These are phyloP conservation scores for Penicillium sp. DNA, from an alignment of 2,329 filamentous ascomycete species.

Conservation along the genomic window DNA sequence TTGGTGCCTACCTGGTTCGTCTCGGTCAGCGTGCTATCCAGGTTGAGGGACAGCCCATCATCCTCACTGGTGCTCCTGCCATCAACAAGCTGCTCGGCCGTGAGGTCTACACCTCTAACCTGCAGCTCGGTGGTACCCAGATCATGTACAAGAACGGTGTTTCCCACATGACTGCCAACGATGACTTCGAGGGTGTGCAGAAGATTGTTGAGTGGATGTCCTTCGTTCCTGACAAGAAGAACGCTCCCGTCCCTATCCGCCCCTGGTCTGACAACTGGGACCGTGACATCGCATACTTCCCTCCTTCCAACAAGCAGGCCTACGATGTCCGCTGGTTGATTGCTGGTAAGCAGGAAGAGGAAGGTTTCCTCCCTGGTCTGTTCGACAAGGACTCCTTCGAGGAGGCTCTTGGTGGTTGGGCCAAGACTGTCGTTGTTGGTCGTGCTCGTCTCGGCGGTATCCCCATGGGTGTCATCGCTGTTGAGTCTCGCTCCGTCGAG, in stretches of 20 bases:
- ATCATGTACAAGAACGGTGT: constrained; percentile 99
- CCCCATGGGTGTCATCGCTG: constrained; percentile 95
- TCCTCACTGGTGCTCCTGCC: constrained; percentile 93
- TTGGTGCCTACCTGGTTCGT: constrained; percentile 97
- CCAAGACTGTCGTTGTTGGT: constrained; percentile 92
- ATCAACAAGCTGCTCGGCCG: constrained; percentile 98
- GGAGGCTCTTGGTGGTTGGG: constrained; percentile 95
- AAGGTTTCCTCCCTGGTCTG: constrained; percentile 84
- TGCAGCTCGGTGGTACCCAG: constrained; percentile 99
- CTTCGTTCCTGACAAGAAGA: constrained; percentile 94
- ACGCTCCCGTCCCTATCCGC: constrained; percentile 87
- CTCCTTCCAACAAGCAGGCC: constrained; percentile 77
- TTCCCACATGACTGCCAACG: constrained; percentile 95
- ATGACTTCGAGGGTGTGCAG: constrained; percentile 96
- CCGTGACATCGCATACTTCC: constrained; percentile 81
- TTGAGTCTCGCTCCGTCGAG: constrained; percentile 94
- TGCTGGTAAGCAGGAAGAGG: constrained; percentile 76
- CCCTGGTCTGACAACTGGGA: constrained; percentile 87
- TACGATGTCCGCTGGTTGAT: constrained; percentile 97
- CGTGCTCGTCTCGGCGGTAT: constrained; percentile 96
- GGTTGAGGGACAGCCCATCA: constrained; percentile 98
- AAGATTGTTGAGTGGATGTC: constrained; percentile 99
- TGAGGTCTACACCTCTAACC: constrained; percentile 97
- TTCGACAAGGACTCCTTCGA: constrained; percentile 98
- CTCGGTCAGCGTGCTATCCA: constrained; percentile 98